Evolutionary conservation across 192 early-diverging fungal species (phyloP).

Genomic region (Coemansia erecta): DNA sequence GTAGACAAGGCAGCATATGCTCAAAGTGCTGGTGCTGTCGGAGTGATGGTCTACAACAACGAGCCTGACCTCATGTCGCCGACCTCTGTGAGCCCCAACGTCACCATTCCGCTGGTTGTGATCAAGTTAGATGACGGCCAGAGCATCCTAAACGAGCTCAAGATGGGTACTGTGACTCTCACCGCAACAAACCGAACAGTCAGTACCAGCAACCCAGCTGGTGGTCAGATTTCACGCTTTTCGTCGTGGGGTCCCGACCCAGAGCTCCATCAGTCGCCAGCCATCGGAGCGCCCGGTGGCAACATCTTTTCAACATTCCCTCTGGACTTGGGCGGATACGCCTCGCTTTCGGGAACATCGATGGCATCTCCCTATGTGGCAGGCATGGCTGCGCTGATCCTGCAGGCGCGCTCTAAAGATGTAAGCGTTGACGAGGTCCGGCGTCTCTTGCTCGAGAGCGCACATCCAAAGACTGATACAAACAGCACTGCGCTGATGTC

Average conservation of each 20-base stretch:
- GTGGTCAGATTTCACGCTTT: conserved; percentile 66
- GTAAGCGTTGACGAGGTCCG: conserved; percentile 31
- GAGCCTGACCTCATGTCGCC: conserved; percentile 44
- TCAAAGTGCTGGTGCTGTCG: conserved; percentile 59
- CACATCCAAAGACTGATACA: conserved; percentile 24
- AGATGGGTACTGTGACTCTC: conserved; percentile 35
- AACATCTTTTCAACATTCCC: conserved; percentile 64
- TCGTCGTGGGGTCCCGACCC: conserved; percentile 72
- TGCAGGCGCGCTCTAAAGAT: conserved; percentile 36
- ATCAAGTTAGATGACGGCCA: conserved; percentile 56
- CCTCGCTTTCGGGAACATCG: conserved; percentile 61
- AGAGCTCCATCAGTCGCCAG: conserved; percentile 66
- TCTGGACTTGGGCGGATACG: conserved; percentile 55
- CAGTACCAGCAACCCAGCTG: conserved; percentile 48
- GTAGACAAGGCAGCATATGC: conserved; percentile 60
- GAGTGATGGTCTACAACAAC: conserved; percentile 64
- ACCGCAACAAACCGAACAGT: conserved; percentile 52
- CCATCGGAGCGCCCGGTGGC: conserved; percentile 61
- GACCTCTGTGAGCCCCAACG: conserved; percentile 35
- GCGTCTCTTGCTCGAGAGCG: conserved; percentile 43
- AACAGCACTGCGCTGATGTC: conserved; percentile 45
- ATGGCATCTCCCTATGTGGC: conserved; percentile 66
- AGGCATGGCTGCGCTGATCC: conserved; percentile 47
- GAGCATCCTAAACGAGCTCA: conserved; percentile 50
- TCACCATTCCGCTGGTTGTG: conserved; percentile 57